phyloP scores from a whole-genome alignment of 2,329 filamentous ascomycete species.

The Gaeumannomyces sp. region DNA sequence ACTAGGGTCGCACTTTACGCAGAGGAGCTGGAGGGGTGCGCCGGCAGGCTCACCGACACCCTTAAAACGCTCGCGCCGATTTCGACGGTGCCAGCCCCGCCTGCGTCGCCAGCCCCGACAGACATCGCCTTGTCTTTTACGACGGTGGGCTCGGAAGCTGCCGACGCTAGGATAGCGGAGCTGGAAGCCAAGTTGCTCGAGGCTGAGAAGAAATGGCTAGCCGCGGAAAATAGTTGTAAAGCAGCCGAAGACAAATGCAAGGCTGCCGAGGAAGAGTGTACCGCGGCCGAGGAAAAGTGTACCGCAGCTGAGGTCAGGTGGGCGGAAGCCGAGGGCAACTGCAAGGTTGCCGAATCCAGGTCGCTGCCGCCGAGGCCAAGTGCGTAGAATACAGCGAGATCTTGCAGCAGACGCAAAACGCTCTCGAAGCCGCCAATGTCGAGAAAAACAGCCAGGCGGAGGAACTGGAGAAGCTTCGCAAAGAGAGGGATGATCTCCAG shows the following conservation, averaged over 20 bases:
- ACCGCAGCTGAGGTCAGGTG: background rate
- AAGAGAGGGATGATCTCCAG: constrained; percentile 3
- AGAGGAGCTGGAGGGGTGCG: constrained; percentile 10
- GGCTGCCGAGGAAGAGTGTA: constrained; percentile 5
- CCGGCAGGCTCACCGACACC: constrained; percentile 4
- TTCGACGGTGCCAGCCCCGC: background rate
- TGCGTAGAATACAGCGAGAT: constrained; percentile 8
- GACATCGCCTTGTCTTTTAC: background rate
- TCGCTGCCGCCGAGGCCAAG: constrained; percentile 5
- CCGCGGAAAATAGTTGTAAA: constrained; percentile 2
- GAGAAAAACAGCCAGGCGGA: constrained; percentile 6
- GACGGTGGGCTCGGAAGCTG: background rate
- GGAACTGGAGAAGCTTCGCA: background rate
- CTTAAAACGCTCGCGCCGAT: constrained; percentile 1
- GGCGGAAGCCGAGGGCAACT: background rate
- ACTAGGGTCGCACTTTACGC: constrained; percentile 1
- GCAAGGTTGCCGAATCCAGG: constrained; percentile 3
- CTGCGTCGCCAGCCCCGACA: background rate
- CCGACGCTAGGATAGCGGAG: constrained; percentile 8
- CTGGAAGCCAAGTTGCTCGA: constrained; percentile 8
- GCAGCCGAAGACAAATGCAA: background rate
- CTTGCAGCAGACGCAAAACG: constrained; percentile 7
- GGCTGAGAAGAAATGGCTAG: constrained; percentile 5
- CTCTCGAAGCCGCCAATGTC: background rate
- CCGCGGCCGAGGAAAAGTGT: background rate